phyloP scores from a whole-genome alignment of 2,329 filamentous ascomycete species.

The Talaromyces sp. region DNA sequence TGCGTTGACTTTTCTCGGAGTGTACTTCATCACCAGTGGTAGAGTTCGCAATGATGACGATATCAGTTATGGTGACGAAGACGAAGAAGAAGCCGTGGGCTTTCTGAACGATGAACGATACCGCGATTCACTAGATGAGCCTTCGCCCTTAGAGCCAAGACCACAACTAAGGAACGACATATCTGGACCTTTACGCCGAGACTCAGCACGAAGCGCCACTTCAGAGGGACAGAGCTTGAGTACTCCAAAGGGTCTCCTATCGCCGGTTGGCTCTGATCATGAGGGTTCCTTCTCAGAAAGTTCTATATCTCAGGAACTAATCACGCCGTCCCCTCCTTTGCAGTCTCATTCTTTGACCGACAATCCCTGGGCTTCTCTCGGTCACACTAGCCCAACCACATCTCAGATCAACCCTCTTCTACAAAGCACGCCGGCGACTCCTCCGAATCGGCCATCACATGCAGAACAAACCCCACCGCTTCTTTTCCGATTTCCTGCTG shows the following conservation, averaged over 20 bases:
- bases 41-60: slow-evolving; percentile 58
- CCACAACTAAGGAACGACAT: slow-evolving; percentile 22
- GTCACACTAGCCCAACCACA: slow-evolving; percentile 18
- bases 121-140: slow-evolving; percentile 33
- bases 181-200: slow-evolving; percentile 23
- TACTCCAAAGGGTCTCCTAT: slow-evolving; percentile 33
- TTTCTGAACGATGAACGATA: slow-evolving; percentile 39
- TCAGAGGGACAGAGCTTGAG: slow-evolving; percentile 32
- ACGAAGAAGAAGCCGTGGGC: slow-evolving; percentile 55
- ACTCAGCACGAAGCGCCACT: slow-evolving; percentile 34
- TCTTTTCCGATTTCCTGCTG: slow-evolving; percentile 39
- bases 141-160: slow-evolving; percentile 22
- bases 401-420: slow-evolving; percentile 26
- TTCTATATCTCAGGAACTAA: slow-evolving; percentile 28
- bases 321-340: slow-evolving; percentile 25
- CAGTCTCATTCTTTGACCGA: slow-evolving; percentile 35
- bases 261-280: slow-evolving; percentile 32
- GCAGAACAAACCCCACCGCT: slow-evolving; percentile 31
- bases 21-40: slow-evolving; percentile 94
- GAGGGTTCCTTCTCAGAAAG: slow-evolving; percentile 32
- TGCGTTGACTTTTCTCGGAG: slow-evolving; percentile 85
- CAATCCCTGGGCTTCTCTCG: slow-evolving; percentile 37
- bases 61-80: slow-evolving; percentile 61
- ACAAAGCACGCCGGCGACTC: slow-evolving; percentile 23
- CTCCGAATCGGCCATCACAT: slow-evolving; percentile 23